A percentile compares a stretch with the other conserved stretches of the same genome.
These are phyloP conservation scores for Magnusiomyces tetraspermus DNA, from an alignment of 1,139 yeast genomes.

Conservation along the genomic window DNA sequence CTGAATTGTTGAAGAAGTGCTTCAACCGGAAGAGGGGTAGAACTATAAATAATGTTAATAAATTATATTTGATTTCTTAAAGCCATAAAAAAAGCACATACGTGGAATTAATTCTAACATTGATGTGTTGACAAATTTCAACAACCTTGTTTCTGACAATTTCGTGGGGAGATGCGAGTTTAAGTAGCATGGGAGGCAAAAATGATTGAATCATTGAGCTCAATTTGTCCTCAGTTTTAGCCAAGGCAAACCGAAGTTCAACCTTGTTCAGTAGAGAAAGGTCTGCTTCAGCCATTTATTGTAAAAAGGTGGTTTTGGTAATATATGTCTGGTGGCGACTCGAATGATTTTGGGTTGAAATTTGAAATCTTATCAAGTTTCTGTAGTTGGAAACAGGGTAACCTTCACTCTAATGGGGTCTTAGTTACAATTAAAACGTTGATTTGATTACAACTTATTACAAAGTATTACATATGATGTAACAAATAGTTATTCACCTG, in stretches of 20 bases:
- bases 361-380: too few relatives aligned
- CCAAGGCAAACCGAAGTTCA: slow-evolving; percentile 74
- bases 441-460: too few relatives aligned
- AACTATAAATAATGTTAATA: slow-evolving; percentile 20
- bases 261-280: slow-evolving; percentile 39
- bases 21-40: slow-evolving; percentile 50
- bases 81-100: slow-evolving; percentile 14
- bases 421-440: too few relatives aligned
- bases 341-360: too few relatives aligned
- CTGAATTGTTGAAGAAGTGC: slow-evolving; percentile 57
- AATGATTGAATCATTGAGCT: slow-evolving; percentile 53
- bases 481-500: too few relatives aligned
- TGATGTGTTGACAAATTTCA: slow-evolving; percentile 54
- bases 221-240: slow-evolving; percentile 57
- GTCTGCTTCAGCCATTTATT: slow-evolving; percentile 26
- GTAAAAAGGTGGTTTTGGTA: background rate
- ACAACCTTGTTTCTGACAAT: slow-evolving; percentile 63
- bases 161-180: slow-evolving; percentile 61
- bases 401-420: too few relatives aligned
- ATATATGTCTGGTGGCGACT: too few relatives aligned
- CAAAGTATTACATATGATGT: too few relatives aligned
- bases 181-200: slow-evolving; percentile 68
- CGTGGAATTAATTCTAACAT: slow-evolving; percentile 56
- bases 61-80: too few relatives aligned
- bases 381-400: too few relatives aligned